Evolutionary conservation across 768 basidiomycete species (phyloP).

Genomic region (Rhizopogon sp.): DNA sequence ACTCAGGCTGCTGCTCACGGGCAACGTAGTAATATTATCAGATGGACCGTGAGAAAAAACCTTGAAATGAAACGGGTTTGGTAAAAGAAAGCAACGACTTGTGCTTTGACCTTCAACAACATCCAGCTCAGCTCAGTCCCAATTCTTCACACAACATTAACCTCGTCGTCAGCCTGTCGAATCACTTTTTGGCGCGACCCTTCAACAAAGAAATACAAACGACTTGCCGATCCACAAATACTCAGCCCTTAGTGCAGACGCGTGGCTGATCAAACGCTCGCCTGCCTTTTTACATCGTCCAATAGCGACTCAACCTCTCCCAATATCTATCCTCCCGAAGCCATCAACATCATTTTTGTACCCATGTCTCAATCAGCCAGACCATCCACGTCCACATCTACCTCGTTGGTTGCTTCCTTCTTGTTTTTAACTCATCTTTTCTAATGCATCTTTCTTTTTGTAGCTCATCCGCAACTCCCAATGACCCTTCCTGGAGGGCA

Average conservation of each 20-base stretch:
- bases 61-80: constrained; percentile 23
- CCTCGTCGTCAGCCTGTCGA: constrained; percentile 10
- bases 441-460: neutral
- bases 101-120: constrained; percentile 21
- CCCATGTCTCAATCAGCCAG: constrained; percentile 27
- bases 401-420: constrained; percentile 2
- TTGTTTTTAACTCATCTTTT: constrained; percentile 2
- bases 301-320: constrained; percentile 7
- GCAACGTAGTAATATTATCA: no score
- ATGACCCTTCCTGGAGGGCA: constrained; percentile 56
- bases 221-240: constrained; percentile 6
- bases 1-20: no score
- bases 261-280: constrained; percentile 15
- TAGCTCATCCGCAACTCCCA: constrained; percentile 24
- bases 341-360: constrained; percentile 8
- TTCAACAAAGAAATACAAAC: constrained; percentile 9
- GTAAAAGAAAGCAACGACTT: constrained; percentile 4
- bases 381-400: constrained; percentile 28
- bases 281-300: constrained; percentile 8
- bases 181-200: constrained; percentile 9
- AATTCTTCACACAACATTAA: constrained; percentile 6
- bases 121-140: constrained; percentile 3
- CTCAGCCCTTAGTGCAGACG: constrained; percentile 13
- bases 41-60: constrained; percentile 20
- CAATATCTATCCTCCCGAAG: constrained; percentile 6